These are phyloP conservation scores for Fusarium proliferatum DNA, from an alignment of 2,329 filamentous ascomycete genomes.

Conservation along the genomic window DNA sequence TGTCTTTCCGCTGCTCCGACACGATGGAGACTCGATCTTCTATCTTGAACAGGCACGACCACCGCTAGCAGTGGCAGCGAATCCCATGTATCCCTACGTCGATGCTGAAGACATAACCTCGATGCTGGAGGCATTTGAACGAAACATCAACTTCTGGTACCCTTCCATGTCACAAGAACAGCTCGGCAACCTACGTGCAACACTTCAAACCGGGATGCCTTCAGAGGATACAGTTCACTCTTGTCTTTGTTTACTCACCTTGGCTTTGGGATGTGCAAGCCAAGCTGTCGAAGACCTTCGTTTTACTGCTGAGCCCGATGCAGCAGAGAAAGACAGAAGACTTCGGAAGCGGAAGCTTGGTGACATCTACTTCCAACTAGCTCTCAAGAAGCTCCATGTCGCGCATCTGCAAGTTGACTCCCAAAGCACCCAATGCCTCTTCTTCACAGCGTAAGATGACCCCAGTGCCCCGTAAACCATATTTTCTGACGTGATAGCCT, in stretches of 20 bases:
- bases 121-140: slow-evolving; percentile 58
- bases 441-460: slow-evolving; percentile 58
- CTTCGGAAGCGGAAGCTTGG: slow-evolving; percentile 51
- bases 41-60: slow-evolving; percentile 58
- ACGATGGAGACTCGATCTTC: slow-evolving; percentile 59
- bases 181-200: slow-evolving; percentile 47
- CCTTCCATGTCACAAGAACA: slow-evolving; percentile 59
- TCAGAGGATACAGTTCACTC: slow-evolving; percentile 52
- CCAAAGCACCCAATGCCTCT: slow-evolving; percentile 60
- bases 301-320: slow-evolving; percentile 14
- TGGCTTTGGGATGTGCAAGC: slow-evolving; percentile 61
- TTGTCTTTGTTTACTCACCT: slow-evolving; percentile 58
- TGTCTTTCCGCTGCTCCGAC: slow-evolving; percentile 55
- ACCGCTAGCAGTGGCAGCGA: slow-evolving; percentile 48
- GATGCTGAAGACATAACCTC: slow-evolving; percentile 54
- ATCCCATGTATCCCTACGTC: slow-evolving; percentile 56
- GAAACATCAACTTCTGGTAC: slow-evolving; percentile 64
- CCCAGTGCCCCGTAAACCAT: rapidly evolving
- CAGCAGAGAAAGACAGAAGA: slow-evolving; percentile 47
- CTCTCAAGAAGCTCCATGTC: slow-evolving; percentile 58
- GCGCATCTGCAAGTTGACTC: slow-evolving; percentile 60
- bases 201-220: slow-evolving; percentile 50
- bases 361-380: slow-evolving; percentile 59
- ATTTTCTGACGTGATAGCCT: slow-evolving; percentile 38
- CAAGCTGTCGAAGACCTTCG: slow-evolving; percentile 51